Base-by-base conservation (phyloP, 1,139 yeast species). In the Ashbya aceris region DNA sequence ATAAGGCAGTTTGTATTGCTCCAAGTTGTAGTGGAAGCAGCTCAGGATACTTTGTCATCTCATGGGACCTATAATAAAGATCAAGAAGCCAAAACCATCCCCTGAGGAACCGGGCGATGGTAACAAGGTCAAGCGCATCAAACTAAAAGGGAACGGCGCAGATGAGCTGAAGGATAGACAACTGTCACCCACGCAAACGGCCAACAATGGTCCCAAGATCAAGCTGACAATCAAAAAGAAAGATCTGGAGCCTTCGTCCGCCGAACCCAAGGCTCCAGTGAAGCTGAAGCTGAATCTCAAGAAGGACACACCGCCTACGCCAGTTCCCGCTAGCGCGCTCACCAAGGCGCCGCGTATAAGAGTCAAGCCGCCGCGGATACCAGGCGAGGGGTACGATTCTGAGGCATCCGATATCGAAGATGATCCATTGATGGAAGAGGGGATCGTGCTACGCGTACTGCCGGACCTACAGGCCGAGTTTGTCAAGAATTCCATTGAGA, bases 321-420 rank as follows among this genome's bases (percentile, higher is more conserved):
- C 29, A 8, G 23, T n/a, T 8, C 53, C 42, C 40, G 32, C 10
- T 35, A 49, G 8, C 54, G 43, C 34, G 27, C 11, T 20, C 10
- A 34, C 37, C 27, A 60, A 58, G 38, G 68, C 78, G 0, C 89
- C 91, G 0, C 68, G 79, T 36, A 79, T 86, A 42, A 67, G 93
- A 48, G 79, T 89, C 43, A 86, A 85, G 55, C 94, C 95, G 0
- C 81, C 85, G 0, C 67, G 95, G 50, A 73, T 83, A 8, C 94
- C 95, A 0, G 96, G 96, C 1, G 96, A 89, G 53, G 97, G 97
- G 0, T 91, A 91, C 61, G 98, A 91, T 58, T 83, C 96, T 1
- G 98, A 91, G 55, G 97, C 95, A 8, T 95, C 96, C 1, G 97
- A 91, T 54, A 68, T 86, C 36, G 98, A 91, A 60, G 96, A 87